Evolutionary conservation across 345 rosid species (phyloP).

Genomic region (Chamaenerion angustifolium): DNA sequence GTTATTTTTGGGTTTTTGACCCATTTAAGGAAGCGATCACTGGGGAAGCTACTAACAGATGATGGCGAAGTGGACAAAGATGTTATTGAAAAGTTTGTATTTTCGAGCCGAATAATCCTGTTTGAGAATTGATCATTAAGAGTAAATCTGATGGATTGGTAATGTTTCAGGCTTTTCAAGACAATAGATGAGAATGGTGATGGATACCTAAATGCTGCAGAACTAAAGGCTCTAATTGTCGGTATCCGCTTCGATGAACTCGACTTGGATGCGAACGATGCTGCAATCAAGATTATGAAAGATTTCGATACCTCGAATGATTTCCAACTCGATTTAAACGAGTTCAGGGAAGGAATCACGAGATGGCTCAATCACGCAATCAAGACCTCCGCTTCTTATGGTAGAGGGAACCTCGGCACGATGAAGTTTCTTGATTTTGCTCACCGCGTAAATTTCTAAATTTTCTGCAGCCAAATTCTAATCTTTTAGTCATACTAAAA

Average conservation of each 20-base stretch:
- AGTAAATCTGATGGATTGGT: not conserved
- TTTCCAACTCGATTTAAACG: slow-evolving; percentile 1
- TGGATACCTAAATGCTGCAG: slow-evolving; percentile 3
- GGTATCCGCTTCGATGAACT: slow-evolving; percentile 6
- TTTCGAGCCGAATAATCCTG: not conserved
- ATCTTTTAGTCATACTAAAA: too few relatives aligned
- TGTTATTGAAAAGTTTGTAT: slow-evolving; percentile 1
- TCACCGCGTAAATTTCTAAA: slow-evolving; percentile 31
- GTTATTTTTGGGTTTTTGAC: slow-evolving; percentile 15
- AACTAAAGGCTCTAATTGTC: slow-evolving; percentile 4
- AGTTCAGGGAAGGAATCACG: slow-evolving; percentile 2
- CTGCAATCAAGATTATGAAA: not conserved
- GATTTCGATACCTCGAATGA: not conserved
- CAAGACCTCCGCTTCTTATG: slow-evolving; percentile 23
- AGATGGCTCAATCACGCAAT: slow-evolving; percentile 16
- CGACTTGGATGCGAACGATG: not conserved
- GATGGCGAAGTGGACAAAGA: slow-evolving; percentile 3
- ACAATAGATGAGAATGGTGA: slow-evolving; percentile 2
- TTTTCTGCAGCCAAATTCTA: too few relatives aligned
- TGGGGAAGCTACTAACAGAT: slow-evolving; percentile 4
- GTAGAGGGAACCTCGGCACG: slow-evolving; percentile 28
- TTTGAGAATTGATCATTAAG: not conserved
- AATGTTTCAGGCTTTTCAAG: slow-evolving; percentile 1
- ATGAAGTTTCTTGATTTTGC: slow-evolving; percentile 29
- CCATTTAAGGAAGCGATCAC: not conserved